These are phyloP conservation scores for Capsicum baccatum DNA, from an alignment of 257 asterid genomes.

Conservation along the genomic window DNA sequence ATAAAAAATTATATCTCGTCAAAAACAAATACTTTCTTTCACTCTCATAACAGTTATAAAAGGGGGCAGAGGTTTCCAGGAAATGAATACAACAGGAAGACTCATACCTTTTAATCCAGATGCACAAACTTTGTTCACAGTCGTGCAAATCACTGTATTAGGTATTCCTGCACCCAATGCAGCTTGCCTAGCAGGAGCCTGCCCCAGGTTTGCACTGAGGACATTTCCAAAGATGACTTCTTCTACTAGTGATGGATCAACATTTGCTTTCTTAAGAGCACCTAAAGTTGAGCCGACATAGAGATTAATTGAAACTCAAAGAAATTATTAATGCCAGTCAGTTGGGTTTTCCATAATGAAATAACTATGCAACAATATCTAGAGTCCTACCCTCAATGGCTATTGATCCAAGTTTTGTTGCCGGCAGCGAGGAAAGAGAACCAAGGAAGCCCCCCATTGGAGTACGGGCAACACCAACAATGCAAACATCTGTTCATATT, in stretches of 20 bases:
- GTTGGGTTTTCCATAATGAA: constrained; percentile 15
- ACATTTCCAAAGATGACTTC: constrained; percentile 96
- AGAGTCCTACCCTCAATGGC: constrained; percentile 80
- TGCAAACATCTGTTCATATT: constrained; percentile 76
- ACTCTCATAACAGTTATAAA: constrained; percentile 7
- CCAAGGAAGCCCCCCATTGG: constrained; percentile 98
- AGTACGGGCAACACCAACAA: constrained; percentile 96
- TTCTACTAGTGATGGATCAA: constrained; percentile 90
- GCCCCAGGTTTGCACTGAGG: constrained; percentile 97
- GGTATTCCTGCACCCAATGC: constrained; percentile 98
- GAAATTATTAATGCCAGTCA: constrained; percentile 8
- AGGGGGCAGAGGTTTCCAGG: not conserved
- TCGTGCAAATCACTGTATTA: constrained; percentile 80
- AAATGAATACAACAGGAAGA: constrained; percentile 16
- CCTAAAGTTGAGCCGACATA: constrained; percentile 48
- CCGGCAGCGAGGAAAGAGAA: constrained; percentile 84
- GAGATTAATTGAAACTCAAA: constrained; percentile 21
- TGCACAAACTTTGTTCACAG: constrained; percentile 98
- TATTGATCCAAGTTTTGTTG: constrained; percentile 94
- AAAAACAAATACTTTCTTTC: not conserved
- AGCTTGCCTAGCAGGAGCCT: constrained; percentile 99
- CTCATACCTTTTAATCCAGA: constrained; percentile 95
- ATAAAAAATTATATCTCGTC: constrained; percentile 33
- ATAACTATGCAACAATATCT: constrained; percentile 14
- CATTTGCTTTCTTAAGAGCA: constrained; percentile 88